Conservation (phyloP, 148 eudicot species). For the Spergularia bocconei region DNA sequence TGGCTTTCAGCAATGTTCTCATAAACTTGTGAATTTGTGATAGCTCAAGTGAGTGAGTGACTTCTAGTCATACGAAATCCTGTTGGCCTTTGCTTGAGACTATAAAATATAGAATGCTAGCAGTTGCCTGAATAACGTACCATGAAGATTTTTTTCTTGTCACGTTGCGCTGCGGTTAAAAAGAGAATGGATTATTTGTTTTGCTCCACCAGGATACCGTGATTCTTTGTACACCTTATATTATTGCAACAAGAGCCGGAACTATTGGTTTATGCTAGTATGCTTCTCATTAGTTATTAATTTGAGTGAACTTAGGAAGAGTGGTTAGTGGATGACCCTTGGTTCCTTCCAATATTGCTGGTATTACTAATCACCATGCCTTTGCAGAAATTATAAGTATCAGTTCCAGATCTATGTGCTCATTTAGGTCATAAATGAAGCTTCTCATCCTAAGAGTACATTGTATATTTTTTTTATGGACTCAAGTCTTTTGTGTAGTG, state of each 20-base stretch:
- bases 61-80: not conserved
- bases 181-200: not conserved
- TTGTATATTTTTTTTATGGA: not conserved
- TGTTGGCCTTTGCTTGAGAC: not conserved
- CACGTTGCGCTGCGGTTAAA: not conserved
- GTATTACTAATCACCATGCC: not conserved
- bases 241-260: not conserved
- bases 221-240: not conserved
- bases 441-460: not conserved
- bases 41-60: not conserved
- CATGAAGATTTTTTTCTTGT: too few species aligned
- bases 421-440: not conserved
- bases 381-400: not conserved
- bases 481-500: not conserved
- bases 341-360: not conserved
- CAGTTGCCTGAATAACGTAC: not conserved
- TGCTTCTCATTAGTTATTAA: too few species aligned
- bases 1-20: not conserved
- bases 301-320: not conserved
- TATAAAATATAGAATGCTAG: not conserved
- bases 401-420: not conserved
- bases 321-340: not conserved
- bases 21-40: too few species aligned
- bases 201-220: not conserved
- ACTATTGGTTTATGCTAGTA: not conserved